Evolutionary conservation across 78 protist genomes (phyloP).

Genomic region (Thecamonas trahens): DNA sequence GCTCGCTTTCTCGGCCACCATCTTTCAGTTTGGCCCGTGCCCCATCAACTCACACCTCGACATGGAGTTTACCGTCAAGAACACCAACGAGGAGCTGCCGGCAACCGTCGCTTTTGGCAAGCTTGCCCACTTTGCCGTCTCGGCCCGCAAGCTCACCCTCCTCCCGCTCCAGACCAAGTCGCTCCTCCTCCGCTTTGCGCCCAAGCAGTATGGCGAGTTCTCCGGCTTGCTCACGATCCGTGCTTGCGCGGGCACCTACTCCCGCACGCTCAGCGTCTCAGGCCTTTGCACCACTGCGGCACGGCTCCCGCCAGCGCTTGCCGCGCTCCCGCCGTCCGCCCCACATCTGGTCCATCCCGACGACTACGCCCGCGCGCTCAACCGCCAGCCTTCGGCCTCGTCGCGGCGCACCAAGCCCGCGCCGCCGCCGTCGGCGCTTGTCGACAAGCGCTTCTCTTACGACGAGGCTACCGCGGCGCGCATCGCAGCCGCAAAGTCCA

Average conservation of each 20-base stretch:
- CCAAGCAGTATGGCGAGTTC: neutral
- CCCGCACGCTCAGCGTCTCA: neutral
- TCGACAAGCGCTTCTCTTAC: neutral
- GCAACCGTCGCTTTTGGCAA: neutral
- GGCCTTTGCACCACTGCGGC: neutral
- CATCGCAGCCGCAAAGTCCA: neutral
- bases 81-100: constrained; percentile 7
- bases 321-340: neutral
- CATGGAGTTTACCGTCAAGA: neutral
- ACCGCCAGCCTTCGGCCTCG: neutral
- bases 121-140: neutral
- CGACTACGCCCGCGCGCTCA: neutral
- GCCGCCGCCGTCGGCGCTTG: neutral
- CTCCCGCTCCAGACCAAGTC: neutral
- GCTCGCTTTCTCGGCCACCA: neutral
- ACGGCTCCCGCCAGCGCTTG: neutral
- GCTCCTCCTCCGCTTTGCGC: neutral
- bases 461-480: neutral
- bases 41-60: neutral
- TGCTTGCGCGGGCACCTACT: neutral
- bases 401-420: neutral
- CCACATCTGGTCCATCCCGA: neutral
- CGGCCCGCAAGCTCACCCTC: neutral
- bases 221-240: neutral
- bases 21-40: neutral